A percentile compares a stretch with the other conserved stretches of the same genome.
These are phyloP conservation scores for Podochytrium sp. DNA, from an alignment of 192 early-diverging fungal species.

Conservation along the genomic window DNA sequence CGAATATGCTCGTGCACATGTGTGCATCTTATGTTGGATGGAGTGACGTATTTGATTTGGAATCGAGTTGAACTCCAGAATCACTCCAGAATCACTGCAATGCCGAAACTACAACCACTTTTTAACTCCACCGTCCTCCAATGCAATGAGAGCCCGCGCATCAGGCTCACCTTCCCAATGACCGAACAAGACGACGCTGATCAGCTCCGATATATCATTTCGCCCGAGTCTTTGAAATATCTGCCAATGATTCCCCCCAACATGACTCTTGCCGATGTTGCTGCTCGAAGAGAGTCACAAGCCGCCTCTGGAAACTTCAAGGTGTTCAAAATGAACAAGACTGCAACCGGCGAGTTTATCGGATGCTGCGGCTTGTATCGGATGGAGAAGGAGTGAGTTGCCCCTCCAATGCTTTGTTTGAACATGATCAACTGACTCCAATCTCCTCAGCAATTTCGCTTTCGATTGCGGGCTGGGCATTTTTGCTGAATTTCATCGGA, in stretches of 20 bases:
- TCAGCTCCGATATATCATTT: neutral
- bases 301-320: neutral
- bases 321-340: neutral
- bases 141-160: neutral
- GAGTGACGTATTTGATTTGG: no score
- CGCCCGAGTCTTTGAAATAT: neutral
- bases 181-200: neutral
- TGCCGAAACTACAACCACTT: neutral
- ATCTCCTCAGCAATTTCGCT: neutral
- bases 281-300: neutral
- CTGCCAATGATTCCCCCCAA: constrained; percentile 16
- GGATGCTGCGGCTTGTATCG: constrained; percentile 5
- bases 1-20: no score
- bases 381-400: constrained; percentile 4
- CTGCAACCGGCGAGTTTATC: neutral
- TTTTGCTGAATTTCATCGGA: neutral
- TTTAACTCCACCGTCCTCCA: neutral
- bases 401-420: no score
- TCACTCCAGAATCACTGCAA: no score
- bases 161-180: neutral
- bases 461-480: neutral
- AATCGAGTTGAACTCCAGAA: no score
- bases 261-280: neutral
- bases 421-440: no score
- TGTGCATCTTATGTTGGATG: no score